Percentiles rank a stretch among this genome's conserved stretches.
Conservation (phyloP, 139 green algal genomes). For the Closterium sp. region DNA sequence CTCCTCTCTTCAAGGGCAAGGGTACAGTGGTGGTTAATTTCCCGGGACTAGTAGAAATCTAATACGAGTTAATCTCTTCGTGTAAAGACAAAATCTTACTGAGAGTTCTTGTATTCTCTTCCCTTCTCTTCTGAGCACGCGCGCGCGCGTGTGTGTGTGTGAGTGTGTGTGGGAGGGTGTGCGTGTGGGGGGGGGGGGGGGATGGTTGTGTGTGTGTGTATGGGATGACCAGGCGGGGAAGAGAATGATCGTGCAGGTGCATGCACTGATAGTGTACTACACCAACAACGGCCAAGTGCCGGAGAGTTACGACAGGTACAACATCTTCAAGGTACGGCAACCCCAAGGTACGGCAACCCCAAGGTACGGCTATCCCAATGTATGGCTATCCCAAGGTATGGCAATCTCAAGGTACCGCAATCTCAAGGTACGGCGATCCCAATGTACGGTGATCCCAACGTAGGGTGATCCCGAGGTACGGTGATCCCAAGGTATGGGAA, state of each 20-base stretch:
- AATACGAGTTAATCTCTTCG: too few species aligned
- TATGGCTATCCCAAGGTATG: too few species aligned
- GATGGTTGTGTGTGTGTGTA: not conserved
- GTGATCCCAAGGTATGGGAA: too few species aligned
- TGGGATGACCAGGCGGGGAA: conserved; percentile 20
- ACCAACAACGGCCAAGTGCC: not conserved
- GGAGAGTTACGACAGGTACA: conserved; percentile 12
- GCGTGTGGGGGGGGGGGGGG: too few species aligned
- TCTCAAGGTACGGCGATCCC: too few species aligned
- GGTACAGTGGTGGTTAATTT: not conserved
- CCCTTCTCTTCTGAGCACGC: too few species aligned
- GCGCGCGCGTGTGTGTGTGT: not conserved
- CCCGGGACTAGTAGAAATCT: not conserved
- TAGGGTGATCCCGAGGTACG: not conserved
- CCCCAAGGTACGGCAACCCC: not conserved
- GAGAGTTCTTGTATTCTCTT: too few species aligned
- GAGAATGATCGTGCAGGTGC: conserved; percentile 44
- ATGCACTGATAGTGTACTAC: conserved; percentile 25
- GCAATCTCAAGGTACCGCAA: too few species aligned
- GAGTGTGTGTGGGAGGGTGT: not conserved
- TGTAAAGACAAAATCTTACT: too few species aligned
- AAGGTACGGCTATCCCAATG: too few species aligned
- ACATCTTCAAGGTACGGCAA: not conserved
- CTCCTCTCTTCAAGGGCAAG: too few species aligned
- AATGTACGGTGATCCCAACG: not conserved